Evolutionary conservation across 2,329 filamentous ascomycete species (phyloP).

Genomic region (Colletotrichum horii): DNA sequence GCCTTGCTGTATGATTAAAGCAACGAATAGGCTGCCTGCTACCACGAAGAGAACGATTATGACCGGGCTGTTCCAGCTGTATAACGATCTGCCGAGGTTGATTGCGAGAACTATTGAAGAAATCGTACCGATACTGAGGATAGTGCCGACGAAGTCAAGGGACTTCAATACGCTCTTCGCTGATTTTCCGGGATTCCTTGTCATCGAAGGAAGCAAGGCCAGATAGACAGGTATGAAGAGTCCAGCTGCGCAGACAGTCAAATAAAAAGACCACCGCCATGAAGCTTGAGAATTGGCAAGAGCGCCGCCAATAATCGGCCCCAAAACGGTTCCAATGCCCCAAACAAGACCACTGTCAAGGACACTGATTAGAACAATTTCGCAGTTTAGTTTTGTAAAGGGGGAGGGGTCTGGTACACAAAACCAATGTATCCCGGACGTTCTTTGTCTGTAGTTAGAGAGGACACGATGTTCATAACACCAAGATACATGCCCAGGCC

Average conservation of each 20-base stretch:
- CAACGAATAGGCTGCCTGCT: slow-evolving; percentile 42
- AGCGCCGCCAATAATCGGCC: slow-evolving; percentile 47
- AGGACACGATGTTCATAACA: slow-evolving; percentile 18
- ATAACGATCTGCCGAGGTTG: slow-evolving; percentile 52
- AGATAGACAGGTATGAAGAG: slow-evolving; percentile 32
- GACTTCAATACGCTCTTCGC: slow-evolving; percentile 25
- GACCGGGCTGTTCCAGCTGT: slow-evolving; percentile 46
- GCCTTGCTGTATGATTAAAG: slow-evolving; percentile 51
- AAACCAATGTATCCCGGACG: slow-evolving; percentile 20
- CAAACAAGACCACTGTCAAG: slow-evolving; percentile 31
- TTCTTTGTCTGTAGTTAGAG: slow-evolving; percentile 29
- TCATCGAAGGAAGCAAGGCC: slow-evolving; percentile 25
- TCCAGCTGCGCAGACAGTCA: slow-evolving; percentile 55
- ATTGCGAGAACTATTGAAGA: slow-evolving; percentile 49
- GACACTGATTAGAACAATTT: not conserved
- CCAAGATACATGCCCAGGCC: slow-evolving; percentile 46
- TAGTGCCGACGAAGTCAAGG: slow-evolving; percentile 51
- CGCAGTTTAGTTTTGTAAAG: not conserved
- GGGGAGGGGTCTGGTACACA: not conserved
- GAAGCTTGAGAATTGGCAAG: slow-evolving; percentile 41
- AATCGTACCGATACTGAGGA: slow-evolving; percentile 45
- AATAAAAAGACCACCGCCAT: slow-evolving; percentile 54
- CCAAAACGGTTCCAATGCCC: slow-evolving; percentile 46
- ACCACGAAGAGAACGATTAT: slow-evolving; percentile 51
- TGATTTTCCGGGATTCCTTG: not conserved